Evolutionary conservation across 441 rosid species (phyloP), one percentile per base, ranked within the genome.

Genomic region (Gossypium davidsonii): DNA sequence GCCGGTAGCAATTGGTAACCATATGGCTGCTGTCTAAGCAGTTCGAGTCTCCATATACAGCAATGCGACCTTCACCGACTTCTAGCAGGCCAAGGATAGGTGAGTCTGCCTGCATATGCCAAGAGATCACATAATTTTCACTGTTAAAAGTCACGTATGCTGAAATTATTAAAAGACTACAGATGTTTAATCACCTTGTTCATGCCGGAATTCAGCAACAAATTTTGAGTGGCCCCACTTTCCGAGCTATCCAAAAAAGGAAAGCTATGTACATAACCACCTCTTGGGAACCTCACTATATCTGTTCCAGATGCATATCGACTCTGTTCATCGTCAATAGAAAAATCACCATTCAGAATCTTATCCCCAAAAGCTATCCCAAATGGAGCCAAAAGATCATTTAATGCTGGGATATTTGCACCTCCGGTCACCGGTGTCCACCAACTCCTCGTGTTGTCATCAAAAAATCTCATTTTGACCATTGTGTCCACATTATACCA

Each of bases 371-470:
- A 95, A 58, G 99, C 98, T 69, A 95, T 91, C 73, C 98, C 98
- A 79, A 95, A 95, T n/a, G 99, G 89, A 15, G 96, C 89, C 83
- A 95, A 84, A 73, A 95, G 98, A 79, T 89, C 91, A 83, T 95
- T 95, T 73, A 95, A 73, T 57, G 98, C 99, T 0, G 99, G 99
- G 71, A 95, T 77, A 83, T 95, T 95, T 62, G 99, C 95, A 70
- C 99, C 99, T 78, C 99, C 99, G 49, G 99, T 95, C 76, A 93
- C 88, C 57, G 99, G 99, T 73, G 98, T 95, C 99, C 99, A 95
- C 99, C 97, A 91, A 77, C 99, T 95, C 61, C 98, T 82, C 0
- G 99, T 93, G 82, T 95, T 93, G 79, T 95, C 99, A 78, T 95
- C 99, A 3, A 95, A 95, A 84, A 95, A 95, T 82, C 99, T 89